These are phyloP conservation scores for Phlyctochytrium arcticum DNA, from an alignment of 192 early-diverging fungal species.

Conservation along the genomic window DNA sequence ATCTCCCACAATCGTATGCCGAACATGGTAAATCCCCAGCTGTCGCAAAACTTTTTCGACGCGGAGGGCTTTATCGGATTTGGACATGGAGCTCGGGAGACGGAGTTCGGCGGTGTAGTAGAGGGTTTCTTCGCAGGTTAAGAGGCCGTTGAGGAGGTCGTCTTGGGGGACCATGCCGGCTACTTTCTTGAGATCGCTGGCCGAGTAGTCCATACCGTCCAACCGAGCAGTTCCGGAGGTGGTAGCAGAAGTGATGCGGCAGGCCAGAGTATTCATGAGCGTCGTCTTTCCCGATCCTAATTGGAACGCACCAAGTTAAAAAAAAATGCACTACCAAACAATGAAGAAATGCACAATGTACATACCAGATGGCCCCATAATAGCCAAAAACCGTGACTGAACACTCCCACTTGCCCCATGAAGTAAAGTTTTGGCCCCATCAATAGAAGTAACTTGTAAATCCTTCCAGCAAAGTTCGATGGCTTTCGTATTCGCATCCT, in stretches of 20 bases:
- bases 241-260: constrained; percentile 28
- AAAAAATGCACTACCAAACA: no score
- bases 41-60: constrained; percentile 23
- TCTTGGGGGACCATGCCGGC: constrained; percentile 47
- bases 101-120: constrained; percentile 36
- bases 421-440: no score
- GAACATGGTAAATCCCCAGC: constrained; percentile 26
- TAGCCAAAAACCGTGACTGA: no score
- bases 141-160: constrained; percentile 40
- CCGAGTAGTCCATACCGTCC: constrained; percentile 27
- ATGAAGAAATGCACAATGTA: no score
- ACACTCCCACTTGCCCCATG: no score
- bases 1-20: constrained; percentile 55
- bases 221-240: constrained; percentile 31
- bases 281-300: constrained; percentile 57
- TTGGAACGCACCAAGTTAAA: no score
- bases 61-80: constrained; percentile 5
- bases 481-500: no score
- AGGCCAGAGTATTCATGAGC: constrained; percentile 41
- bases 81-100: constrained; percentile 12
- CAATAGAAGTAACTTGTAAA: no score
- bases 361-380: no score
- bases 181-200: constrained; percentile 28
- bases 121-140: constrained; percentile 59
- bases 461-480: no score